Evolutionary conservation across 805 yeast genomes (phyloP).

Genomic region (Pichia nakasei): DNA sequence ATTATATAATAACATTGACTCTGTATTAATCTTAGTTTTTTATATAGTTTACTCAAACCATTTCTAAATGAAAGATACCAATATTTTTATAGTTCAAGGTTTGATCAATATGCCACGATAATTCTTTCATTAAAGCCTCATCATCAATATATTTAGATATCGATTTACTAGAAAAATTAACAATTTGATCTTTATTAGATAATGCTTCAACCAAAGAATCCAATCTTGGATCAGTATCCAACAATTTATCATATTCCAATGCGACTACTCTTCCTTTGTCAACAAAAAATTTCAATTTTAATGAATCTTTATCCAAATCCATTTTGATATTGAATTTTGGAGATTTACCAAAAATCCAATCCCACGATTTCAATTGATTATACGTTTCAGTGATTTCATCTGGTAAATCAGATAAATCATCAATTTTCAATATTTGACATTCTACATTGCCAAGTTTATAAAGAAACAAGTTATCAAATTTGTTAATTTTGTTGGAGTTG

Average conservation of each 20-base stretch:
- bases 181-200: constrained; percentile 1
- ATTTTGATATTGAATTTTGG: constrained; percentile 65
- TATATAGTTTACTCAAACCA: too few species aligned
- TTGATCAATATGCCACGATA: constrained; percentile 25
- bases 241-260: constrained; percentile 7
- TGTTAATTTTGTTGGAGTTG: not conserved
- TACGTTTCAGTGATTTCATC: constrained; percentile 33
- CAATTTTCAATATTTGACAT: constrained; percentile 20
- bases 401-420: constrained; percentile 21
- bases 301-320: constrained; percentile 27
- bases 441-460: constrained; percentile 6
- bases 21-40: too few species aligned
- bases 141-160: constrained; percentile 12
- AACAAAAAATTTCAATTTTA: constrained; percentile 32
- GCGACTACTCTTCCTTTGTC: constrained; percentile 36
- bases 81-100: constrained; percentile 9
- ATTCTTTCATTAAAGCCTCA: constrained; percentile 7
- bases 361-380: constrained; percentile 44
- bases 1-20: too few species aligned
- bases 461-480: constrained; percentile 11
- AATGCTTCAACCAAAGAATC: constrained; percentile 8
- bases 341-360: constrained; percentile 70
- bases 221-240: constrained; percentile 11
- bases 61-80: not conserved
- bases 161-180: constrained; percentile 16